phyloP scores from a whole-genome alignment of 768 basidiomycete species.

The Gelatoporia subvermispora region DNA sequence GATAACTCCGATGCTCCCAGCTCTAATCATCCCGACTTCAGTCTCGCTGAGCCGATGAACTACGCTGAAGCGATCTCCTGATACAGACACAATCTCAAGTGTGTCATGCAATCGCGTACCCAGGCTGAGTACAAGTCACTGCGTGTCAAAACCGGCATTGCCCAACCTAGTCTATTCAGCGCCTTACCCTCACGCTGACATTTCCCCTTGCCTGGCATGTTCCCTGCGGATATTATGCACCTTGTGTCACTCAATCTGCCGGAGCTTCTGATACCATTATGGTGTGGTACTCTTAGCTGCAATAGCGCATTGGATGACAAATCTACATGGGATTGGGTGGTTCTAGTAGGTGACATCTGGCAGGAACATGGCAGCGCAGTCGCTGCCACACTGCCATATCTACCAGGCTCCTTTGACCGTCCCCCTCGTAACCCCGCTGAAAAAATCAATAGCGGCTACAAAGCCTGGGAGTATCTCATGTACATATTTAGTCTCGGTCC shows the following conservation, averaged over 20 bases:
- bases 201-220: conserved; percentile 26
- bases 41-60: conserved; percentile 7
- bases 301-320: conserved; percentile 16
- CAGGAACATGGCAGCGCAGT: conserved; percentile 30
- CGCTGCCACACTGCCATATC: conserved; percentile 23
- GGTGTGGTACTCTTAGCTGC: conserved; percentile 26
- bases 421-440: conserved; percentile 37
- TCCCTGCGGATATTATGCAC: conserved; percentile 37
- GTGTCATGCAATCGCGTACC: conserved; percentile 17
- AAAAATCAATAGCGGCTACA: conserved; percentile 33
- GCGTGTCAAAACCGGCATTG: conserved; percentile 29
- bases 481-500: conserved; percentile 23
- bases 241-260: conserved; percentile 31
- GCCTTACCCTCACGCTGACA: conserved; percentile 17
- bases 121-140: conserved; percentile 20
- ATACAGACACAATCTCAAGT: conserved; percentile 16
- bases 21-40: conserved; percentile 26
- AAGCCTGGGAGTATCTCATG: conserved; percentile 22
- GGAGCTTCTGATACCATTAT: conserved; percentile 28
- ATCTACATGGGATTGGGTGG: conserved; percentile 28
- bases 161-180: conserved; percentile 31
- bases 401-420: conserved; percentile 38
- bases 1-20: conserved; percentile 15
- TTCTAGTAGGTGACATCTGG: conserved; percentile 25
- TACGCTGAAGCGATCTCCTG: background rate